These are phyloP conservation scores for Proteromonas lacertae DNA, from an alignment of 352 stramenopile species.

Conservation along the genomic window DNA sequence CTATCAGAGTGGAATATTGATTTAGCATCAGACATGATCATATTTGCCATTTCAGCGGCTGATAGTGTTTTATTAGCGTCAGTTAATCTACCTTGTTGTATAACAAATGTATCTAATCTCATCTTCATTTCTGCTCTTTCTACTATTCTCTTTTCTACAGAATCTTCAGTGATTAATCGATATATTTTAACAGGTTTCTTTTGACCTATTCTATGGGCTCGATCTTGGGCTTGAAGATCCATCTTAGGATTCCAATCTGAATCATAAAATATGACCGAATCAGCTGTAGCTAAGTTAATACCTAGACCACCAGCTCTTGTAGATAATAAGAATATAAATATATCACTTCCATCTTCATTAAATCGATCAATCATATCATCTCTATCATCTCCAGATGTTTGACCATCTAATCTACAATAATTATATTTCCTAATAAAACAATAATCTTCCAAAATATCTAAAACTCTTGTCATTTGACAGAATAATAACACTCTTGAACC, in stretches of 20 bases:
- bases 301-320: slow-evolving; percentile 68
- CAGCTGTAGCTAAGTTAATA: slow-evolving; percentile 90
- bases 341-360: slow-evolving; percentile 2
- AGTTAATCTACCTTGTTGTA: slow-evolving; percentile 34
- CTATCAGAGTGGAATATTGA: slow-evolving; percentile 77
- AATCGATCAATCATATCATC: not conserved
- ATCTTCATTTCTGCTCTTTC: slow-evolving; percentile 1
- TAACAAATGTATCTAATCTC: slow-evolving; percentile 11
- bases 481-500: slow-evolving; percentile 39
- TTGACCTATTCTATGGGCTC: slow-evolving; percentile 91
- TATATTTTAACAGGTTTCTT: slow-evolving; percentile 55
- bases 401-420: not conserved
- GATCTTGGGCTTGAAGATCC: slow-evolving; percentile 73
- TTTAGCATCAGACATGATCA: slow-evolving; percentile 84
- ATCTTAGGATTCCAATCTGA: slow-evolving; percentile 20
- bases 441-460: slow-evolving; percentile 2
- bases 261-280: slow-evolving; percentile 93
- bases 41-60: slow-evolving; percentile 74
- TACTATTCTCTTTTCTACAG: slow-evolving; percentile 2
- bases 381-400: not conserved
- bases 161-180: not conserved
- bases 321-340: slow-evolving; percentile 65
- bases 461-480: slow-evolving; percentile 11
- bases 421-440: not conserved
- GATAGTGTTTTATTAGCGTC: slow-evolving; percentile 28